phyloP scores from a whole-genome alignment of 2,329 filamentous ascomycete genomes.

The Ascochyta koolunga region DNA sequence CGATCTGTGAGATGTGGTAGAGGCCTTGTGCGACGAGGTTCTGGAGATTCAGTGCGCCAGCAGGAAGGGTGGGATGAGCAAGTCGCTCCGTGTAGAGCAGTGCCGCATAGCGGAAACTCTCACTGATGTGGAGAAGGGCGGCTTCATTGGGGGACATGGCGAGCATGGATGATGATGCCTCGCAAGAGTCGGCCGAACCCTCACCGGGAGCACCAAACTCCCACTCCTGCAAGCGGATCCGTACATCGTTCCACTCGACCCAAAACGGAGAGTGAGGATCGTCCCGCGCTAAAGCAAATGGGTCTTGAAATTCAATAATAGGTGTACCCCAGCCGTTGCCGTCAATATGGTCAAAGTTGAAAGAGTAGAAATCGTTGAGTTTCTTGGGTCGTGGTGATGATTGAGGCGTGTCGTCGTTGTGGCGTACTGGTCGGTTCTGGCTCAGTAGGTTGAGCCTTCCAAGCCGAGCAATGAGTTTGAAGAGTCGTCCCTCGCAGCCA shows the following conservation, averaged over 20 bases:
- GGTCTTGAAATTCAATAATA: conserved; percentile 54
- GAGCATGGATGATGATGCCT: conserved; percentile 31
- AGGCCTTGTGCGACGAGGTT: conserved; percentile 81
- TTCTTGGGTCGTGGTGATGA: conserved; percentile 43
- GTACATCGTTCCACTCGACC: conserved; percentile 84
- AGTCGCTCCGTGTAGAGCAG: conserved; percentile 89
- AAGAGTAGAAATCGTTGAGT: conserved; percentile 58
- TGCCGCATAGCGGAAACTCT: conserved; percentile 88
- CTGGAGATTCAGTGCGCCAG: conserved; percentile 78
- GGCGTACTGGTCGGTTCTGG: conserved; percentile 63
- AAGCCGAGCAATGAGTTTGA: conserved; percentile 83
- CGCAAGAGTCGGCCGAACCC: conserved; percentile 31
- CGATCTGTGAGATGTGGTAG: conserved; percentile 80
- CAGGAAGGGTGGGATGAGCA: conserved; percentile 75
- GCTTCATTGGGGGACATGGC: conserved; percentile 61
- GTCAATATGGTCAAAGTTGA: conserved; percentile 66
- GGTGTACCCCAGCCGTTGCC: conserved; percentile 70
- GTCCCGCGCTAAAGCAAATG: conserved; percentile 55
- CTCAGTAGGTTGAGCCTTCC: conserved; percentile 84
- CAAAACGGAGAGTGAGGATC: conserved; percentile 71
- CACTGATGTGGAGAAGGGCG: conserved; percentile 81
- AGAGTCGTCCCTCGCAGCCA: conserved; percentile 84
- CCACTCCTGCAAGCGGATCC: conserved; percentile 79
- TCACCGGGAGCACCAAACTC: conserved; percentile 61
- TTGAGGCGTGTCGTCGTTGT: conserved; percentile 41